phyloP scores from a whole-genome alignment of 306 rosid species.

The Echinosophora koreensis region DNA sequence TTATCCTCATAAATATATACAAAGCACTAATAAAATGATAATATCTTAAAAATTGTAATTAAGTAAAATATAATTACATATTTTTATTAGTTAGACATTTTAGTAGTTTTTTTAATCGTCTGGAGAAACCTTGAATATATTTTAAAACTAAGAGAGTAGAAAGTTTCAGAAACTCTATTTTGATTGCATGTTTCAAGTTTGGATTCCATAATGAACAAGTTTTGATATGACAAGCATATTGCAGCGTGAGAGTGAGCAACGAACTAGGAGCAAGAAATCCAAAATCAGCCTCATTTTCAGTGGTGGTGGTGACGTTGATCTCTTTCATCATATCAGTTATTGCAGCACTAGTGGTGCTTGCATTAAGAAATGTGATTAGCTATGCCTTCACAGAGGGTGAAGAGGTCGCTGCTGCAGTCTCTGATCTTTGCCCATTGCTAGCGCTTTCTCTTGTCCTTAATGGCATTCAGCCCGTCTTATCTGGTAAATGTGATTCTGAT shows the following conservation, averaged over 20 bases:
- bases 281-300: conserved; percentile 76
- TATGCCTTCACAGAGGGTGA: conserved; percentile 79
- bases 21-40: no score
- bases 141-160: no score
- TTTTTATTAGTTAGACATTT: no score
- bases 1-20: no score
- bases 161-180: neutral
- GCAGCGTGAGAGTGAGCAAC: conserved; percentile 89
- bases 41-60: no score
- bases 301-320: conserved; percentile 59
- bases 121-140: no score
- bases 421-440: conserved; percentile 79
- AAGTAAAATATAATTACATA: no score
- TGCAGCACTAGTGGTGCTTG: conserved; percentile 55
- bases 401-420: conserved; percentile 82
- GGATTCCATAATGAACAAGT: neutral
- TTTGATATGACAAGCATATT: neutral
- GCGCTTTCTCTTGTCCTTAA: conserved; percentile 74
- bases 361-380: conserved; percentile 64
- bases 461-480: conserved; percentile 85
- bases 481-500: conserved; percentile 51
- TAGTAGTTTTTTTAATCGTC: no score
- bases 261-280: conserved; percentile 84
- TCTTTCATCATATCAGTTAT: conserved; percentile 67
- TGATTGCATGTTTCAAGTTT: neutral